Conservation (phyloP, 139 green algal species). For the Desmodesmus armatus region DNA sequence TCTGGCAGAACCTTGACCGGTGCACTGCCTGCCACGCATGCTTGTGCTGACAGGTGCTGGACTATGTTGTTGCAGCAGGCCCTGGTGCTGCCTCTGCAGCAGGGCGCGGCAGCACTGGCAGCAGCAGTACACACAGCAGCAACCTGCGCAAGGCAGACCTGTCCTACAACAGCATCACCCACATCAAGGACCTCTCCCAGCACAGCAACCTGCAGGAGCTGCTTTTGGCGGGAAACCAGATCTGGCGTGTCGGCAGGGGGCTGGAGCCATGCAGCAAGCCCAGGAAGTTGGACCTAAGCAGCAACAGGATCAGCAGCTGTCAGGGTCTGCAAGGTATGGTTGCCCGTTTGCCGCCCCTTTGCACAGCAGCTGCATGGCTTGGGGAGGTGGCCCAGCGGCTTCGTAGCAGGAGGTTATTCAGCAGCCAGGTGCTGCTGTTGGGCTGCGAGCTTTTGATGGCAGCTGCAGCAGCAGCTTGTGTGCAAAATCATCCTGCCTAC, state of each 20-base stretch:
- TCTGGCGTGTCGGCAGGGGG: constrained; percentile 28
- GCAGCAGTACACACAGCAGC: constrained; percentile 19
- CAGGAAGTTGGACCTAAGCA: constrained; percentile 46
- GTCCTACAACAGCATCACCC: constrained; percentile 52
- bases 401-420: too few species aligned
- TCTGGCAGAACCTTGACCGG: too few species aligned
- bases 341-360: too few species aligned
- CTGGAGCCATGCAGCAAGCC: constrained; percentile 28
- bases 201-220: constrained; percentile 53
- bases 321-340: constrained; percentile 48
- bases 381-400: too few species aligned
- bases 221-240: constrained; percentile 54
- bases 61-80: constrained; percentile 41
- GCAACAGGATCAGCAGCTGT: constrained; percentile 52
- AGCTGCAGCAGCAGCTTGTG: too few species aligned
- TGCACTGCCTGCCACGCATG: neutral
- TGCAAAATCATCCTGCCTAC: too few species aligned
- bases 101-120: neutral
- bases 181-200: constrained; percentile 50
- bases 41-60: constrained; percentile 51
- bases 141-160: constrained; percentile 68
- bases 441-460: too few species aligned
- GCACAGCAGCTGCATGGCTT: too few species aligned
- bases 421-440: too few species aligned
- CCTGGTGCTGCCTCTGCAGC: too few species aligned